Evolutionary conservation across 208 protist genomes (phyloP), one percentile per base, ranked within the genome.

Genomic region (Balamuthia mandrillaris): DNA sequence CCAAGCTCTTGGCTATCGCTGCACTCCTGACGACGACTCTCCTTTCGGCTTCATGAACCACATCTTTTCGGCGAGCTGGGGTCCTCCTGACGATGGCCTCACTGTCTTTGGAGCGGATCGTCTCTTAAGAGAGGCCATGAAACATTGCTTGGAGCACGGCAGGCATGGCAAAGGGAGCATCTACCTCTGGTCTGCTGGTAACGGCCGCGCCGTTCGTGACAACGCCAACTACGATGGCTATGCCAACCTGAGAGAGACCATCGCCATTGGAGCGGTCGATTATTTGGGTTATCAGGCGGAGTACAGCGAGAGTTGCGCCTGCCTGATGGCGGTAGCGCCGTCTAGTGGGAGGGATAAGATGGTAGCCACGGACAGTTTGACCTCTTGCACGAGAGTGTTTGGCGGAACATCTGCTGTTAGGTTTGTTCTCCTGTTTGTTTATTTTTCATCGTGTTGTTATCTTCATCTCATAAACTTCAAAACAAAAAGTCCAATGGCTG

Each of bases 151-250:
- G 54, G 65, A 85, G 74, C 60, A 85, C 79, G 54, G 61, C 65
- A 86, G 89, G 41, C 9, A 29, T 14, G 89, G 89, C 14, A 45
- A 54, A 14, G 89, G 89, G 33, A 65, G 31, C 14, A 49, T 91
- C 41, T 88, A 87, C 63, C 41, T 90, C 12, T 91, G 86, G 86
- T 86, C 89, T 52, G 81, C 58, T 24, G 89, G 89, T n/a, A 91
- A 91, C 29, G 89, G 89, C 10, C 27, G 27, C 3, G 35, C 6
- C 18, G 49, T 31, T 27, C 24, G 63, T 12, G 89, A 91, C 58
- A 86, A 86, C 39, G 85, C 63, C 31, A 88, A 90, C 60, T 91
- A 87, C 39, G 89, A 91, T 47, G 89, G 87, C 27, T 88, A 88
- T 24, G 63, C 84, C 10, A 90, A 90, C 72, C 81, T 51, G 24